phyloP scores from a whole-genome alignment of 805 yeast genomes.

The Nakazawaea molendinolei region DNA sequence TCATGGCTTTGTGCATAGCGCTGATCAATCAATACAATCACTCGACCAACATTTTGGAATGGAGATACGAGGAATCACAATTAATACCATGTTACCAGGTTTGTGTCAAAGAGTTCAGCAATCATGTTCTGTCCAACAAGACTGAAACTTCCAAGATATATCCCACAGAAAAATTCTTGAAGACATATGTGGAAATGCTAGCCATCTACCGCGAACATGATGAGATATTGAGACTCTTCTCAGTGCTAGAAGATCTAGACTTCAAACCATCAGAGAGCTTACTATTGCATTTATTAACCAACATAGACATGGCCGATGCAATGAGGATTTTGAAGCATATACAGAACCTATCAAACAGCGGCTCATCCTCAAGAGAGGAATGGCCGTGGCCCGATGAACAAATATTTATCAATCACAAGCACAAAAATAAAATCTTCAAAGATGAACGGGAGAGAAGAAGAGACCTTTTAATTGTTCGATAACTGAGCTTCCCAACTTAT shows the following conservation, averaged over 20 bases:
- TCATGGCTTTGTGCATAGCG: constrained; percentile 7
- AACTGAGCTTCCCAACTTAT: too few relatives aligned
- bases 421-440: constrained; percentile 4
- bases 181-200: constrained; percentile 3
- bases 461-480: too few relatives aligned
- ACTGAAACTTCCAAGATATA: not conserved
- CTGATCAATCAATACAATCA: not conserved
- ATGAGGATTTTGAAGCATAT: constrained; percentile 8
- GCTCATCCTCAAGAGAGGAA: not conserved
- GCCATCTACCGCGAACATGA: not conserved
- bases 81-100: constrained; percentile 4
- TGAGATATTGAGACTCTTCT: constrained; percentile 5
- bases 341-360: too few relatives aligned
- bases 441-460: too few relatives aligned
- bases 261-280: constrained; percentile 4
- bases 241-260: constrained; percentile 1
- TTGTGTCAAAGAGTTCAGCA: constrained; percentile 3
- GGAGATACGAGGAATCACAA: constrained; percentile 1
- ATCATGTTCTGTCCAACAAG: not conserved
- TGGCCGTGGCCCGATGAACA: constrained; percentile 12
- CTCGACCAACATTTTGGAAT: not conserved
- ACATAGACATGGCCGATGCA: constrained; percentile 3
- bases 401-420: constrained; percentile 4
- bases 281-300: constrained; percentile 3
- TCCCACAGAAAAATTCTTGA: constrained; percentile 5